Conservation (phyloP, 2,329 filamentous ascomycete species). For the Sordariomycetes sp. region DNA sequence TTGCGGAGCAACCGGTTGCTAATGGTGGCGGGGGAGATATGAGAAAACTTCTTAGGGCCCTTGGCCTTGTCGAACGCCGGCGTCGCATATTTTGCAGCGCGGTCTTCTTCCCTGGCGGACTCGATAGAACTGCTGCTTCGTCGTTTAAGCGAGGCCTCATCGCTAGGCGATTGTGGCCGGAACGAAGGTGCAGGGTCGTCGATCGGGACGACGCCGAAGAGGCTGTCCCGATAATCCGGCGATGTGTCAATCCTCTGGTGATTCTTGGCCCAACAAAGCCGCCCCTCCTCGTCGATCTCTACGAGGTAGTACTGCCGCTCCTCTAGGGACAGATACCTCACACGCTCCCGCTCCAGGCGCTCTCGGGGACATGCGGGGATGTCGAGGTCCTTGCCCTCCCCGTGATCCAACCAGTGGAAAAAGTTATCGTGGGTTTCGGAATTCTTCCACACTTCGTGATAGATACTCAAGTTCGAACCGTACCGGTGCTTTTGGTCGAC, state of each 20-base stretch:
- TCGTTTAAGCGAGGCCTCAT: slow-evolving; percentile 7
- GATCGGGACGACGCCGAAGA: slow-evolving; percentile 58
- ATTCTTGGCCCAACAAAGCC: slow-evolving; percentile 82
- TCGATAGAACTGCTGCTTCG: slow-evolving; percentile 24
- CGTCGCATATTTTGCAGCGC: slow-evolving; percentile 31
- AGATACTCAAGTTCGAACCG: slow-evolving; percentile 69
- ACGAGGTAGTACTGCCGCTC: slow-evolving; percentile 76
- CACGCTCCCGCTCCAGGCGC: slow-evolving; percentile 64
- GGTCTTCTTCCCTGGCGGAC: slow-evolving; percentile 44
- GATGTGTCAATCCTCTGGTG: slow-evolving; percentile 67
- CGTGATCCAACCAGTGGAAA: slow-evolving; percentile 87
- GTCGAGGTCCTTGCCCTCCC: slow-evolving; percentile 61
- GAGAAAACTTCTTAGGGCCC: slow-evolving; percentile 41
- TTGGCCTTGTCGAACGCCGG: slow-evolving; percentile 51
- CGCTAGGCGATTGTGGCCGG: slow-evolving; percentile 11
- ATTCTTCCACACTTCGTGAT: slow-evolving; percentile 77
- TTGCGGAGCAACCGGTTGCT: slow-evolving; percentile 71
- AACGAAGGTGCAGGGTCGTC: slow-evolving; percentile 42
- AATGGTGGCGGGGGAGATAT: slow-evolving; percentile 61
- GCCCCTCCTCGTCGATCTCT: slow-evolving; percentile 60
- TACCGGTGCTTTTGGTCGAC: slow-evolving; percentile 81
- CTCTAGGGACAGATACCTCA: slow-evolving; percentile 74
- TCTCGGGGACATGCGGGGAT: slow-evolving; percentile 63
- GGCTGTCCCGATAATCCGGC: slow-evolving; percentile 65
- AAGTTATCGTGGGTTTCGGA: slow-evolving; percentile 73